These are phyloP conservation scores for Fagopyrum homotropicum DNA, from an alignment of 148 eudicot species.

Conservation along the genomic window DNA sequence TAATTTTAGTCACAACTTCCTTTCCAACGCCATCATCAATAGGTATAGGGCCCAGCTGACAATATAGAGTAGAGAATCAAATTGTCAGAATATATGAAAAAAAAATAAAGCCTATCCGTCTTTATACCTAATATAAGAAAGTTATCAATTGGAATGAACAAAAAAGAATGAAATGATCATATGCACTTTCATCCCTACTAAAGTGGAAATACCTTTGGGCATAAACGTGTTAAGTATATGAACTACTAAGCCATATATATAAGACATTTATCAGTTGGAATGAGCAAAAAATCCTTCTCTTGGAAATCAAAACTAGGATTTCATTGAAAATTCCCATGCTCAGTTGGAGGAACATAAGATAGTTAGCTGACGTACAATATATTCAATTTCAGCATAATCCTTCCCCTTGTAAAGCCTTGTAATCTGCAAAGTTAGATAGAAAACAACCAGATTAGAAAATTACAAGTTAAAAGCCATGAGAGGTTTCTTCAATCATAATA, in stretches of 20 bases:
- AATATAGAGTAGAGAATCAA: constrained; percentile 3
- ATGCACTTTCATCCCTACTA: background rate
- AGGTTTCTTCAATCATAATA: background rate
- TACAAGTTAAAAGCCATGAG: background rate
- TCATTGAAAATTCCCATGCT: background rate
- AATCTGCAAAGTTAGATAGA: constrained; percentile 31
- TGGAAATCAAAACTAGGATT: background rate
- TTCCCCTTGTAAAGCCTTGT: constrained; percentile 83
- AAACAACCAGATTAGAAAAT: background rate
- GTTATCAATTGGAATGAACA: no score
- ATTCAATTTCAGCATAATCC: constrained; percentile 91
- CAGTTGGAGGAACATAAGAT: background rate
- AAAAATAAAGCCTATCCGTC: background rate
- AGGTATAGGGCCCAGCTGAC: constrained; percentile 93
- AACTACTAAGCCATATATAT: background rate
- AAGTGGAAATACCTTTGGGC: background rate
- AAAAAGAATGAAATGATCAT: background rate
- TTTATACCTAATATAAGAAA: background rate
- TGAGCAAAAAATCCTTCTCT: background rate
- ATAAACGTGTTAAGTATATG: background rate
- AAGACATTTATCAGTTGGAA: background rate
- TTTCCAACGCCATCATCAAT: constrained; percentile 79
- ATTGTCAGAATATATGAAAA: background rate
- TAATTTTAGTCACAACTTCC: constrained; percentile 73
- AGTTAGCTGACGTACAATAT: constrained; percentile 46